Percentiles rank a stretch among this genome's conserved stretches.
These are phyloP conservation scores for Mucor sp. DNA, from an alignment of 371 early-diverging fungal species.

Conservation along the genomic window DNA sequence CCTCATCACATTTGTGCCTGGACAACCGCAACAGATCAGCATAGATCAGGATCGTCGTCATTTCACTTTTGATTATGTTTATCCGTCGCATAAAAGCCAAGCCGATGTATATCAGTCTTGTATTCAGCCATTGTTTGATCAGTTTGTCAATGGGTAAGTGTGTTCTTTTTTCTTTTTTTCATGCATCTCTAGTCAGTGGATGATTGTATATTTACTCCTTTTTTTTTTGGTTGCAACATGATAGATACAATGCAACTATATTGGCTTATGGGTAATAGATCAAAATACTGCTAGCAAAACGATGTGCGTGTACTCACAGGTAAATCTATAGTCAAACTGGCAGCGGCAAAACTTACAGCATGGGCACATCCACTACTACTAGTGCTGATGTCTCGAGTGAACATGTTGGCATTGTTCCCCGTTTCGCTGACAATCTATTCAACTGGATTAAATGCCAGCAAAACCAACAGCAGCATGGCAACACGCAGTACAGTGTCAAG, in stretches of 20 bases:
- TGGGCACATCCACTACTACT: conserved; percentile 46
- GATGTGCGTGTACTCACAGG: not conserved
- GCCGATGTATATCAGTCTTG: conserved; percentile 69
- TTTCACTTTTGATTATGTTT: conserved; percentile 90
- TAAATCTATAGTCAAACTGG: conserved; percentile 44
- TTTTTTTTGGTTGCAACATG: not conserved
- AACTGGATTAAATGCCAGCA: conserved; percentile 27
- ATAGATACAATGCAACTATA: conserved; percentile 27
- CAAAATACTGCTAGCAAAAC: not conserved
- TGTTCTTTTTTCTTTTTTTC: not conserved
- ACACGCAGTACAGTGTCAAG: conserved; percentile 48
- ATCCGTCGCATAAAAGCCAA: conserved; percentile 73
- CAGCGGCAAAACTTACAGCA: conserved; percentile 60
- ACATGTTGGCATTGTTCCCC: conserved; percentile 80
- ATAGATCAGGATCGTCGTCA: conserved; percentile 59
- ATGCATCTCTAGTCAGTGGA: not conserved
- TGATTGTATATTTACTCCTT: not conserved
- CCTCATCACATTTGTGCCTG: conserved; percentile 24
- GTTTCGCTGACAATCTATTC: conserved; percentile 76
- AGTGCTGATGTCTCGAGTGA: conserved; percentile 6
- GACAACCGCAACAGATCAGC: conserved; percentile 43
- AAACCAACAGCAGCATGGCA: not conserved
- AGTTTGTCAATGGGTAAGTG: conserved; percentile 82
- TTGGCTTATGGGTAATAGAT: conserved; percentile 27
- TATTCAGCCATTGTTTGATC: conserved; percentile 73